Conservation (phyloP, 2,329 filamentous ascomycete species). For the Anthostomella pinea region DNA sequence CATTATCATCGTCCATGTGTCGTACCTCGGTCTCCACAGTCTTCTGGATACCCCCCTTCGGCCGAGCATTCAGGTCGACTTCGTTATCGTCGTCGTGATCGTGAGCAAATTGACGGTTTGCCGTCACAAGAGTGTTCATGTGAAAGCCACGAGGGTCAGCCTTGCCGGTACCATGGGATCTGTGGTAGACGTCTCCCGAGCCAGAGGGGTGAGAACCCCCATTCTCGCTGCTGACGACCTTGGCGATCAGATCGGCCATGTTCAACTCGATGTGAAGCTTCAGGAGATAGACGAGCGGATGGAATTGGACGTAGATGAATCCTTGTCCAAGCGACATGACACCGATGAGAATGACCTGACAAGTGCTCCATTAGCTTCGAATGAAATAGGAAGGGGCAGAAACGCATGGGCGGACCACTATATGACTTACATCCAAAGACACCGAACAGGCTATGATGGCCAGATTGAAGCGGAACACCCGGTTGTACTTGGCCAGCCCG, state of each 20-base stretch:
- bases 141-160: no score
- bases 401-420: neutral
- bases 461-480: slow-evolving; percentile 39
- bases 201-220: no score
- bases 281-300: slow-evolving; percentile 39
- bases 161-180: no score
- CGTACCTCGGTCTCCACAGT: no score
- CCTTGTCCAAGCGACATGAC: slow-evolving; percentile 45
- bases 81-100: no score
- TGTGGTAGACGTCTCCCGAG: no score
- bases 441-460: slow-evolving; percentile 39
- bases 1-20: no score
- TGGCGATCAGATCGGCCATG: slow-evolving; percentile 48
- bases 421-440: slow-evolving; percentile 38
- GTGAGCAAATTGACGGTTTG: no score
- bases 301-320: slow-evolving; percentile 49
- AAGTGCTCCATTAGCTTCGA: neutral
- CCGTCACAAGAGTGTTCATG: no score
- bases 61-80: no score
- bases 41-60: no score
- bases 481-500: slow-evolving; percentile 41
- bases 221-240: no score
- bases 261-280: slow-evolving; percentile 52
- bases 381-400: neutral
- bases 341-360: slow-evolving; percentile 36